A percentile compares a stretch with the other conserved stretches of the same genome.
phyloP scores from a whole-genome alignment of 345 rosid genomes.

The Turnera subulata region DNA sequence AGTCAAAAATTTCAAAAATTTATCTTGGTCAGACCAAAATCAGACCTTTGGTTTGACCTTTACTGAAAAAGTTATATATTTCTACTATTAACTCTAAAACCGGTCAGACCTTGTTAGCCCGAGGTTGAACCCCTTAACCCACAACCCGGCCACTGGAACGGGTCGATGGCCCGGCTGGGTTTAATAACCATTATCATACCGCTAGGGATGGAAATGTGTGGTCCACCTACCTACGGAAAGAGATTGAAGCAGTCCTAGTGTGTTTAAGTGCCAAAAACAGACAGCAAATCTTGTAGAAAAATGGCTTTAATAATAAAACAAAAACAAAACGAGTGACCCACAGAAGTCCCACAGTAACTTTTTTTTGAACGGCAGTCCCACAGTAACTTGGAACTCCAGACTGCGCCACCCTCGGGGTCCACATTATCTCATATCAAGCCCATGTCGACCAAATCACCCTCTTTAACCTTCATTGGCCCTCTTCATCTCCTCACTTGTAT shows the following conservation, averaged over 20 bases:
- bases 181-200: no score
- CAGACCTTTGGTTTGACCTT: no score
- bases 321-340: conserved; percentile 13
- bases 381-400: conserved; percentile 14
- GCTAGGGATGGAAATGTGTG: neutral
- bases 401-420: conserved; percentile 36
- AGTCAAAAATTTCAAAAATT: no score
- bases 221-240: neutral
- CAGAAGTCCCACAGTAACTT: no score
- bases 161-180: no score
- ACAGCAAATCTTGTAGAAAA: conserved; percentile 38
- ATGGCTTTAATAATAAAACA: conserved; percentile 3
- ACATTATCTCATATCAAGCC: conserved; percentile 18
- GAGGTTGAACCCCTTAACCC: no score
- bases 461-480: conserved; percentile 9
- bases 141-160: no score
- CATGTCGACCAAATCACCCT: conserved; percentile 45
- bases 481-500: neutral
- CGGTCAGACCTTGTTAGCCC: no score
- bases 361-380: no score
- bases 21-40: no score
- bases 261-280: conserved; percentile 26
- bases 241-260: conserved; percentile 6
- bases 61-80: no score
- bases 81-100: no score